These are phyloP conservation scores for Circinella minor DNA, from an alignment of 371 early-diverging fungal species.

Conservation along the genomic window DNA sequence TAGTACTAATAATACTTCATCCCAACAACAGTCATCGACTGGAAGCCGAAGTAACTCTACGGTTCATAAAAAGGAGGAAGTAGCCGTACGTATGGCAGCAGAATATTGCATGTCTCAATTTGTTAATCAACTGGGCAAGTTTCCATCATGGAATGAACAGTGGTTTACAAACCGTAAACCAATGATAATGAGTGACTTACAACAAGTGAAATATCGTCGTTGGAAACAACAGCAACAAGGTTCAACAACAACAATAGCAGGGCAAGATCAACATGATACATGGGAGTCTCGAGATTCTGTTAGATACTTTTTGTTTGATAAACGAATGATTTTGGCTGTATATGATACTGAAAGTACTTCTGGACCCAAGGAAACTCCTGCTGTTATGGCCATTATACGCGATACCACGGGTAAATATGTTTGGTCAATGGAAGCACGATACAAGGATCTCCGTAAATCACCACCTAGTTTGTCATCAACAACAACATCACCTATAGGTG, in stretches of 20 bases:
- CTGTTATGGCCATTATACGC: slow-evolving; percentile 60
- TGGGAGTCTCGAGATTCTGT: slow-evolving; percentile 40
- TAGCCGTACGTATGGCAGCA: slow-evolving; percentile 74
- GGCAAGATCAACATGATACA: slow-evolving; percentile 10
- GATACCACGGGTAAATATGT: slow-evolving; percentile 76
- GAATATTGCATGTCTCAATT: slow-evolving; percentile 76
- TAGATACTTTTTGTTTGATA: slow-evolving; percentile 72
- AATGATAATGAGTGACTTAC: slow-evolving; percentile 60
- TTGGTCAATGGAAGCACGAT: slow-evolving; percentile 65
- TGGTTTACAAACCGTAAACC: slow-evolving; percentile 61
- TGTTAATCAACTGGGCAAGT: slow-evolving; percentile 71
- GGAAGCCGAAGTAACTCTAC: slow-evolving; percentile 14
- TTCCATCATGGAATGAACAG: slow-evolving; percentile 62
- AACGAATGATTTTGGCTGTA: slow-evolving; percentile 64
- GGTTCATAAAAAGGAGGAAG: slow-evolving; percentile 44
- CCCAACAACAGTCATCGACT: slow-evolving; percentile 7
- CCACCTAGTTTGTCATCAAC: slow-evolving; percentile 12
- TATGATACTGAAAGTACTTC: slow-evolving; percentile 30
- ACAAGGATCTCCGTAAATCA: slow-evolving; percentile 37
- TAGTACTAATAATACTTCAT: background rate
- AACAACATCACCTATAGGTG: slow-evolving; percentile 21
- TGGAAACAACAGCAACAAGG: slow-evolving; percentile 7
- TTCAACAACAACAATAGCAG: slow-evolving; percentile 14
- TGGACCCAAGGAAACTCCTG: slow-evolving; percentile 32
- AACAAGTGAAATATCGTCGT: slow-evolving; percentile 23